Conservation (phyloP, 2,329 filamentous ascomycete genomes). For the Fusarium irregulare region DNA sequence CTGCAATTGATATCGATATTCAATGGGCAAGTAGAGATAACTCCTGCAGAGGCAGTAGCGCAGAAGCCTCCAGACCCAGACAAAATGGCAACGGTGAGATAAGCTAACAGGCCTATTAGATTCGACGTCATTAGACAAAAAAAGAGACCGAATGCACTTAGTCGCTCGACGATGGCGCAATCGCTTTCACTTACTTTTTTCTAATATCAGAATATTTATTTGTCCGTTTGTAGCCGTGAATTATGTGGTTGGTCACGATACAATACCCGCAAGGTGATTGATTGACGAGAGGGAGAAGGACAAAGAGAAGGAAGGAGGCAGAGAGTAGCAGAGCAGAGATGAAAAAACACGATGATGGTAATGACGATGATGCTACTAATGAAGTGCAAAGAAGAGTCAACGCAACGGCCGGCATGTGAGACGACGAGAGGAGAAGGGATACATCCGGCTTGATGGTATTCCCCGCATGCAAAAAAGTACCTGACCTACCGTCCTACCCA, state of each 20-base stretch:
- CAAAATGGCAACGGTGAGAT: conserved; percentile 58
- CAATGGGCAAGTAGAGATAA: not conserved
- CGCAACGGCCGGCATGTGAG: conserved; percentile 37
- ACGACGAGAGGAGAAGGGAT: conserved; percentile 30
- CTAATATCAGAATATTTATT: conserved; percentile 9
- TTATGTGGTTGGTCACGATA: conserved; percentile 13
- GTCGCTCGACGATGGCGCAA: conserved; percentile 28
- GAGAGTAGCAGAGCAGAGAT: conserved; percentile 19
- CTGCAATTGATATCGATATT: conserved; percentile 6
- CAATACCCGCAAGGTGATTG: not conserved
- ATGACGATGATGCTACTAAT: conserved; percentile 9
- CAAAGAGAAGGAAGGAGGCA: conserved; percentile 13
- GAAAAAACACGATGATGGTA: not conserved
- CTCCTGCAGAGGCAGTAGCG: not conserved
- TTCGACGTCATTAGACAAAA: conserved; percentile 59
- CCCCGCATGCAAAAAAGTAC: conserved; percentile 38
- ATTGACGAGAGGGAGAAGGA: not conserved
- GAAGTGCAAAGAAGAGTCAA: conserved; percentile 24
- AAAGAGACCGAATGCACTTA: conserved; percentile 17
- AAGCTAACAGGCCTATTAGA: conserved; percentile 64
- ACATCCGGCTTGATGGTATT: conserved; percentile 33
- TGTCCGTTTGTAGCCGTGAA: not conserved
- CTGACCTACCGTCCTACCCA: conserved; percentile 13
- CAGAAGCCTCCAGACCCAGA: not conserved
- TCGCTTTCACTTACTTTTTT: conserved; percentile 9